Conservation (phyloP, 2,329 filamentous ascomycete species). For the Penicillium sp. region DNA sequence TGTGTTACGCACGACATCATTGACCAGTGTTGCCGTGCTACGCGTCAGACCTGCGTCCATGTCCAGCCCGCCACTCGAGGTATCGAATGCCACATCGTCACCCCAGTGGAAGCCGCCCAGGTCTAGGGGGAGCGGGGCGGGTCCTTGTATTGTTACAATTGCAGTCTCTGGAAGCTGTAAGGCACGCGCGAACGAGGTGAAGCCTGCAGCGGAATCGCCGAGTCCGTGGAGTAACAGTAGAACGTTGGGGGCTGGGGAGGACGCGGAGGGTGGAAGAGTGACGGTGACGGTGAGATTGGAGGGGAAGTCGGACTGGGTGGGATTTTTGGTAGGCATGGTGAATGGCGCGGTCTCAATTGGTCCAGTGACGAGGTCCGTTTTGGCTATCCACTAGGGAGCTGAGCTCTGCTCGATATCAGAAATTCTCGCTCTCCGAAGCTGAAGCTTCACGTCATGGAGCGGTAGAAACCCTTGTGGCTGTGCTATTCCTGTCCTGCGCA, state of each 20-base stretch:
- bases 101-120: slow-evolving; percentile 69
- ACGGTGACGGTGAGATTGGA: slow-evolving; percentile 40
- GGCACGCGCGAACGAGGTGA: slow-evolving; percentile 65
- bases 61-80: slow-evolving; percentile 54
- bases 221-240: slow-evolving; percentile 82
- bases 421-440: not conserved
- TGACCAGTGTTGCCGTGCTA: slow-evolving; percentile 49
- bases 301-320: slow-evolving; percentile 49
- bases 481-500: not conserved
- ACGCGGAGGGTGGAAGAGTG: slow-evolving; percentile 42
- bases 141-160: slow-evolving; percentile 71
- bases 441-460: not conserved
- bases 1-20: slow-evolving; percentile 52
- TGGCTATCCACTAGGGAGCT: not conserved
- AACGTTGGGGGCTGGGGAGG: slow-evolving; percentile 63
- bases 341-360: not conserved
- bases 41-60: slow-evolving; percentile 61
- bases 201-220: slow-evolving; percentile 70
- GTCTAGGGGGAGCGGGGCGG: slow-evolving; percentile 65
- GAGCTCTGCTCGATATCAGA: not conserved
- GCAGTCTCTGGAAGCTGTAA: slow-evolving; percentile 74
- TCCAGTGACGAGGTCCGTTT: not conserved
- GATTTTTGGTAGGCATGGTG: slow-evolving; percentile 38
- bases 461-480: not conserved
- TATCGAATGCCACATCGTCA: slow-evolving; percentile 60